A percentile compares a stretch with the other conserved stretches of the same genome.
These are phyloP conservation scores for Fusarium camptoceras DNA, from an alignment of 2,329 filamentous ascomycete genomes.

Conservation along the genomic window DNA sequence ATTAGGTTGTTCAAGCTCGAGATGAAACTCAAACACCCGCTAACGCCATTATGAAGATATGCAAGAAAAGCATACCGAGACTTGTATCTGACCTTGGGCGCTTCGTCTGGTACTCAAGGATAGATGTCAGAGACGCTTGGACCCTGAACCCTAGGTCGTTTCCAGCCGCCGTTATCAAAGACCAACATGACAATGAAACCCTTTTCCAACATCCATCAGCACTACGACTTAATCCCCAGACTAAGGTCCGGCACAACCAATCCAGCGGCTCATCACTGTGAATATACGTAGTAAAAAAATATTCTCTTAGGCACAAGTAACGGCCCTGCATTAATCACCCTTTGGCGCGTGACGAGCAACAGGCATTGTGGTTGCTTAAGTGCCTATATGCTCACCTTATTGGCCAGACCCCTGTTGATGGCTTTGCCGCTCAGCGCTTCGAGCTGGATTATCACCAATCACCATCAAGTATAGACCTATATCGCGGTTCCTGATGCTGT, in stretches of 20 bases:
- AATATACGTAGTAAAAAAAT: conserved; percentile 20
- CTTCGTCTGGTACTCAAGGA: conserved; percentile 28
- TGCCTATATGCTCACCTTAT: conserved; percentile 33
- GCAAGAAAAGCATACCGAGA: conserved; percentile 16
- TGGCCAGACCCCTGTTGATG: conserved; percentile 43
- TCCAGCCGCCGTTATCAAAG: conserved; percentile 15
- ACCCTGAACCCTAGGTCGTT: conserved; percentile 15
- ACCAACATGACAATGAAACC: conserved; percentile 37
- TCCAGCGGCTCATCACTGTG: conserved; percentile 36
- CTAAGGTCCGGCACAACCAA: conserved; percentile 34
- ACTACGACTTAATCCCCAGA: conserved; percentile 27
- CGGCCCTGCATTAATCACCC: conserved; percentile 43
- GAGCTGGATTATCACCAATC: conserved; percentile 46
- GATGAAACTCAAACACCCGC: conserved; percentile 4
- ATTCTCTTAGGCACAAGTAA: conserved; percentile 21
- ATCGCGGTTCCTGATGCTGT: conserved; percentile 29
- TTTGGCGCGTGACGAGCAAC: conserved; percentile 43
- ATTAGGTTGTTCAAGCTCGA: neutral
- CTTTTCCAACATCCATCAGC: conserved; percentile 32
- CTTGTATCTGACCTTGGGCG: conserved; percentile 36
- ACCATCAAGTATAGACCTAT: conserved; percentile 21
- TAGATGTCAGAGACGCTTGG: conserved; percentile 21
- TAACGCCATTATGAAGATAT: conserved; percentile 23
- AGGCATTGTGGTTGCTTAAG: conserved; percentile 20
- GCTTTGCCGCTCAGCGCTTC: conserved; percentile 48